Base-by-base conservation (phyloP, 2,329 filamentous ascomycete species). In the Venturia carpophila region DNA sequence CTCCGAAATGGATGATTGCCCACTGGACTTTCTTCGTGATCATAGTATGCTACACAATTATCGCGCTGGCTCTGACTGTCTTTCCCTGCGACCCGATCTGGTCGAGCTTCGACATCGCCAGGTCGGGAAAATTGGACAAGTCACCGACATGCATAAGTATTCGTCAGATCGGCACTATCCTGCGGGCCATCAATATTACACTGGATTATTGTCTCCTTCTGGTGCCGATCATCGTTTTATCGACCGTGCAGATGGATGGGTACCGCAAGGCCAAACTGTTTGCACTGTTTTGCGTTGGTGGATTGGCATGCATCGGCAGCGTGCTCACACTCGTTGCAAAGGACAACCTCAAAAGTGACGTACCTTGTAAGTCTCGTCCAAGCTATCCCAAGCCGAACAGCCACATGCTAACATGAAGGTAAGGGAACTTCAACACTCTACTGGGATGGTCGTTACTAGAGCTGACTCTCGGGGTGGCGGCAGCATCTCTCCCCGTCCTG, bases 191-290 rank as follows among this genome's bases (percentile, higher is more conserved):
- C 13, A 75, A 77, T 64, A 72, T 75, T 15, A 68, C 71, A 15
- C 72, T 75, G 67, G 75, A 75, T 47, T 72, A 75, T 65, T 68
- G 68, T 10, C 67, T 77, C 1, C 68, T 77, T n/a, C 52, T 69
- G 1, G 71, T 73, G 0, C 75, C 75, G 1, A 66, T 76, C 7
- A 70, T 75, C n/a, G 72, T 77, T 1, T 66, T 77, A 5, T 76
- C 72, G 73, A 72, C 71, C 42, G 70, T 76, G 1, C 67, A 68
- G 15, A 75, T 77, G 69, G 67, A 70, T 0, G 68, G 64, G 34
- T 63, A 62, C 7, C 75, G 71, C 41, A 76, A 75, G 62, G 43
- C 69, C 15, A 69, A 74, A 7, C 67, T 77, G 2, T 73, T 71
- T 60, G 41, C 72, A 24, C 70, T 76, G 41, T 77, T 75, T 69